Evolutionary conservation across 306 rosid species (phyloP).

Genomic region (Datisca glomerata): DNA sequence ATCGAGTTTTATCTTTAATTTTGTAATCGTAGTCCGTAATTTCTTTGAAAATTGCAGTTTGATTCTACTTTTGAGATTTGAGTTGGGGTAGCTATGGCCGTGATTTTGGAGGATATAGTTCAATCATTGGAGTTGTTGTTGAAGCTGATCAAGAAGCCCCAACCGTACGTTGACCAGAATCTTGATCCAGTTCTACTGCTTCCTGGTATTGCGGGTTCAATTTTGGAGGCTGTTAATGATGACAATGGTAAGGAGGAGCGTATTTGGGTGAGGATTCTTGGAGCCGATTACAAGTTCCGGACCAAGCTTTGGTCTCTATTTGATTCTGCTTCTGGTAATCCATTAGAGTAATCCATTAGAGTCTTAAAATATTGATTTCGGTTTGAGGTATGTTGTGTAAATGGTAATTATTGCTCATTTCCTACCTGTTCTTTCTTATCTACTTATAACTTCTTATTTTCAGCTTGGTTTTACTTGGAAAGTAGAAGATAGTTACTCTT

Average conservation of each 20-base stretch:
- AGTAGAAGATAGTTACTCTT: no score
- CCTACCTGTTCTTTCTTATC: no score
- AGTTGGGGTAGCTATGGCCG: conserved; percentile 35
- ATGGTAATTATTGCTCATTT: no score
- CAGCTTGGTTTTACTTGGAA: no score
- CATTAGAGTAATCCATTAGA: no score
- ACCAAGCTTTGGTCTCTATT: conserved; percentile 93
- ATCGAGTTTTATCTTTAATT: no score
- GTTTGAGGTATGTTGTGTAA: no score
- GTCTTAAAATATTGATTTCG: no score
- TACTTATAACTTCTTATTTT: no score
- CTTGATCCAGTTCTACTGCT: conserved; percentile 86
- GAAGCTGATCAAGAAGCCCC: conserved; percentile 43
- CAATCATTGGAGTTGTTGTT: conserved; percentile 74
- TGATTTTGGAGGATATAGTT: conserved; percentile 51
- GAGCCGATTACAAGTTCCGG: conserved; percentile 57
- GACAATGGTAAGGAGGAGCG: conserved; percentile 51
- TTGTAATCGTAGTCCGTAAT: no score
- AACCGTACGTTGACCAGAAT: conserved; percentile 47
- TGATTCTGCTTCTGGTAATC: conserved; percentile 65
- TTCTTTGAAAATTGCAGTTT: no score
- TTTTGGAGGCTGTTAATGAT: conserved; percentile 44
- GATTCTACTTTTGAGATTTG: no score
- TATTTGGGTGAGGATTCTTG: conserved; percentile 77
- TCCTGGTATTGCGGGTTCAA: conserved; percentile 88